Evolutionary conservation across 2,329 filamentous ascomycete genomes (phyloP).

Genomic region (Aciculosporium take): DNA sequence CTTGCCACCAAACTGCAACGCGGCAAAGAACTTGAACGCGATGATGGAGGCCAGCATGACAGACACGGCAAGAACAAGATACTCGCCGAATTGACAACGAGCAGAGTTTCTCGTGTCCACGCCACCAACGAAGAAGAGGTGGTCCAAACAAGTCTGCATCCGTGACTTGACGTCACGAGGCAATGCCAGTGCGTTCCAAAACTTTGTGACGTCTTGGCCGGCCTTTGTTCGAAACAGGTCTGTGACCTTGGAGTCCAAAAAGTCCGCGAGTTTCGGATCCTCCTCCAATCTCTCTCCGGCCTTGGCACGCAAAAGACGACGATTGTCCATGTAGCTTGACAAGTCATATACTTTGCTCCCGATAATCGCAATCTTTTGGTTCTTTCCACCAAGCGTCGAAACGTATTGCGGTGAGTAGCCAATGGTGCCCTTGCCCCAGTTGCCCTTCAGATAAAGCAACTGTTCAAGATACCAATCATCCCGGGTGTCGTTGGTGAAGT

Average conservation of each 20-base stretch:
- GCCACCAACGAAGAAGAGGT: slow-evolving; percentile 86
- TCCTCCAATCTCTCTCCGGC: slow-evolving; percentile 34
- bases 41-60: slow-evolving; percentile 69
- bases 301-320: slow-evolving; percentile 47
- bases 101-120: slow-evolving; percentile 81
- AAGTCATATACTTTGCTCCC: slow-evolving; percentile 75
- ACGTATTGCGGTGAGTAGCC: slow-evolving; percentile 74
- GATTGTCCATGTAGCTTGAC: slow-evolving; percentile 67
- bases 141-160: slow-evolving; percentile 78
- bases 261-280: slow-evolving; percentile 46
- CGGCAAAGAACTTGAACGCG: slow-evolving; percentile 91
- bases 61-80: slow-evolving; percentile 77
- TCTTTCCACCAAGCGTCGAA: slow-evolving; percentile 47
- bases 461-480: slow-evolving; percentile 89
- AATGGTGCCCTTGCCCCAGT: slow-evolving; percentile 75
- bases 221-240: slow-evolving; percentile 62
- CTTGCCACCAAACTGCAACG: slow-evolving; percentile 83
- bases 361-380: slow-evolving; percentile 62
- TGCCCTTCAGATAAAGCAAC: slow-evolving; percentile 61
- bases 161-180: slow-evolving; percentile 39
- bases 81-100: slow-evolving; percentile 75
- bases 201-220: slow-evolving; percentile 68
- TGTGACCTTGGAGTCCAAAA: slow-evolving; percentile 66
- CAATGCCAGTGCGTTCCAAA: slow-evolving; percentile 60
- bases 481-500: slow-evolving; percentile 64